Conservation (phyloP, 306 rosid genomes). For the Prinsepia uniflora region DNA sequence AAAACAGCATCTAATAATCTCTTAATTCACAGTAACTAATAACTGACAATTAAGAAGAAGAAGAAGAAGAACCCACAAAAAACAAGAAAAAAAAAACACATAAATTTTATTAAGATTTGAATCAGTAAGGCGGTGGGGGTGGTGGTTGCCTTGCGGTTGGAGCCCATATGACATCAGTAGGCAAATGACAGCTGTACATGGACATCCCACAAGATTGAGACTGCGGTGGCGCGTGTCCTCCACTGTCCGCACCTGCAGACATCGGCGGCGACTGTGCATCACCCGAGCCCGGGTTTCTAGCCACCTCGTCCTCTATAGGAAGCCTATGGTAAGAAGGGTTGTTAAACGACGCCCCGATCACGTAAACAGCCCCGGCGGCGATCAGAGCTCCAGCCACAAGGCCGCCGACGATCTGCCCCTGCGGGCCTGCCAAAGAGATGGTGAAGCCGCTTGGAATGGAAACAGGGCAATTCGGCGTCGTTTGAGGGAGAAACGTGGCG, state of each 20-base stretch:
- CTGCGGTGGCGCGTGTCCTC: constrained; percentile 39
- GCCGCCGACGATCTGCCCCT: constrained; percentile 96
- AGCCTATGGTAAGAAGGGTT: constrained; percentile 72
- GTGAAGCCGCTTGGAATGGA: constrained; percentile 52
- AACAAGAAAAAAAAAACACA: neutral
- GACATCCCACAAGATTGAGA: constrained; percentile 72
- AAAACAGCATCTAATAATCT: neutral
- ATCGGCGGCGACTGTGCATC: constrained; percentile 48
- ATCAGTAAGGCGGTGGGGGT: constrained; percentile 63
- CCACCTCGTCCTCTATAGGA: constrained; percentile 52
- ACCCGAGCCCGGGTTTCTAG: constrained; percentile 28
- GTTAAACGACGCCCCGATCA: constrained; percentile 68
- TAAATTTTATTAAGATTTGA: neutral
- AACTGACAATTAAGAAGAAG: neutral
- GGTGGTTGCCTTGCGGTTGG: constrained; percentile 62
- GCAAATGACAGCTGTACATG: constrained; percentile 65
- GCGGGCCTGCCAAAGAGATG: constrained; percentile 86
- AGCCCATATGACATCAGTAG: constrained; percentile 82
- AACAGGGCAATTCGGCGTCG: constrained; percentile 20
- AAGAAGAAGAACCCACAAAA: neutral
- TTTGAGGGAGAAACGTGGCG: constrained; percentile 63
- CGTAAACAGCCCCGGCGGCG: constrained; percentile 72
- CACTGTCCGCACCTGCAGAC: constrained; percentile 52
- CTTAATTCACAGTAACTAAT: constrained; percentile 11
- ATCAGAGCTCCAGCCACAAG: constrained; percentile 51